Evolutionary conservation across 495 filamentous ascomycete genomes (phyloP).

Genomic region (Daldinia concentrica): DNA sequence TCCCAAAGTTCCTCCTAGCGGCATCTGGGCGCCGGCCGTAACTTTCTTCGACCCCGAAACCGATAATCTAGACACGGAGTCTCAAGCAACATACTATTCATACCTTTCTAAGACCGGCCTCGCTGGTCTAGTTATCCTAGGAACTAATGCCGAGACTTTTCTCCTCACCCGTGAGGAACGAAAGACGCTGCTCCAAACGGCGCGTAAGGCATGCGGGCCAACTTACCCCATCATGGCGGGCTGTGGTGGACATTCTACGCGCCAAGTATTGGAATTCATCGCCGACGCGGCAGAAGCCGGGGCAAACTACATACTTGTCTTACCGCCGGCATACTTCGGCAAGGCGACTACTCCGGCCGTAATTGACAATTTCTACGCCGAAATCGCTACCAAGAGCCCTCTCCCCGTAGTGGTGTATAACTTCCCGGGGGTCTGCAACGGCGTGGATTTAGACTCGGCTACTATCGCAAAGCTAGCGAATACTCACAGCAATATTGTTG

Average conservation of each 20-base stretch:
- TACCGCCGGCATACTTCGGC: constrained; percentile 73
- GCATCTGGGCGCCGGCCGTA: constrained; percentile 57
- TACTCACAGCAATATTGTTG: constrained; percentile 58
- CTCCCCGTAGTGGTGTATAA: constrained; percentile 75
- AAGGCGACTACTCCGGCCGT: constrained; percentile 66
- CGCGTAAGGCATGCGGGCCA: constrained; percentile 61
- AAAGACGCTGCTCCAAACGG: constrained; percentile 57
- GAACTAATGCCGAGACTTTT: constrained; percentile 74
- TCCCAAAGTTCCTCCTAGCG: constrained; percentile 51
- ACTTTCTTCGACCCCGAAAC: constrained; percentile 65
- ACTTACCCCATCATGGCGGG: constrained; percentile 70
- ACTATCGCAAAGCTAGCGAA: constrained; percentile 64
- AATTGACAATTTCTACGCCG: constrained; percentile 67
- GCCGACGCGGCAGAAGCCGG: constrained; percentile 65
- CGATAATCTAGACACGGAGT: constrained; percentile 60
- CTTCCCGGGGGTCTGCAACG: constrained; percentile 77
- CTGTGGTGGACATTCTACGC: constrained; percentile 70
- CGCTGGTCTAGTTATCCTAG: constrained; percentile 67
- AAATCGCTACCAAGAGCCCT: constrained; percentile 60
- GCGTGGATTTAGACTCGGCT: constrained; percentile 72
- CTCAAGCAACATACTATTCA: constrained; percentile 62
- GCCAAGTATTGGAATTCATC: constrained; percentile 68
- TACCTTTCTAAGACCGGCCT: constrained; percentile 66
- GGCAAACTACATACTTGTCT: constrained; percentile 67
- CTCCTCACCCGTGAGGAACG: constrained; percentile 71